A percentile compares a stretch with the other conserved stretches of the same genome.
Conservation (phyloP, 2,329 filamentous ascomycete species). For the Ramularia endophylla region DNA sequence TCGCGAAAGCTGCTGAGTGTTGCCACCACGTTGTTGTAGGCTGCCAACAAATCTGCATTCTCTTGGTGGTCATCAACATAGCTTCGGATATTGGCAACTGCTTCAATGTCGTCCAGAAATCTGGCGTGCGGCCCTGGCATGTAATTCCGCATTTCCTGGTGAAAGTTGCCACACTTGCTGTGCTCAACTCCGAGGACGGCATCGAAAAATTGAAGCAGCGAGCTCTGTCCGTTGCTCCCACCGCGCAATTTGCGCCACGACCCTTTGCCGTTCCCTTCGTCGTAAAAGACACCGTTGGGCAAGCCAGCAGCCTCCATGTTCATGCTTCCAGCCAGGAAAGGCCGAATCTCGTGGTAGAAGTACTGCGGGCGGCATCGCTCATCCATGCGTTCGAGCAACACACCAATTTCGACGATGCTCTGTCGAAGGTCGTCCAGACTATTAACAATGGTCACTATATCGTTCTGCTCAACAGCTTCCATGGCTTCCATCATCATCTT, state of each 20-base stretch:
- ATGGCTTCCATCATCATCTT: constrained; percentile 44
- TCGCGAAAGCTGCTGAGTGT: constrained; percentile 44
- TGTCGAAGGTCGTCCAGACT: constrained; percentile 37
- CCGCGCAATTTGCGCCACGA: constrained; percentile 48
- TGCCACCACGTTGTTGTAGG: constrained; percentile 44
- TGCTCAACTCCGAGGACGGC: constrained; percentile 48
- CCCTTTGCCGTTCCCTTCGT: constrained; percentile 43
- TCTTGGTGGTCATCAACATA: constrained; percentile 36
- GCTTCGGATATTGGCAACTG: constrained; percentile 41
- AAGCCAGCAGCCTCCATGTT: constrained; percentile 48
- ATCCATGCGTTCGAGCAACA: constrained; percentile 46
- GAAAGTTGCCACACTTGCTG: constrained; percentile 17
- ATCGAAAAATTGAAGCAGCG: constrained; percentile 50
- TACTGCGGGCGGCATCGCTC: constrained; percentile 43
- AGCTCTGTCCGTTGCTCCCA: constrained; percentile 52
- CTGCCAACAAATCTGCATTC: constrained; percentile 32
- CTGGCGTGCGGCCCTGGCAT: constrained; percentile 49
- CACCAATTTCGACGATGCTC: constrained; percentile 38
- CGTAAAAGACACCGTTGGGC: constrained; percentile 48
- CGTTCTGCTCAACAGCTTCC: constrained; percentile 37
- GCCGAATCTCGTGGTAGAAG: constrained; percentile 50
- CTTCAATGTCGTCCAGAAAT: constrained; percentile 45
- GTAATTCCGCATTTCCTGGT: constrained; percentile 47
- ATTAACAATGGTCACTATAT: constrained; percentile 33
- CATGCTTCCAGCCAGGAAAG: constrained; percentile 48